Evolutionary conservation across 2,329 filamentous ascomycete species (phyloP).

Genomic region (Phoma sp.): DNA sequence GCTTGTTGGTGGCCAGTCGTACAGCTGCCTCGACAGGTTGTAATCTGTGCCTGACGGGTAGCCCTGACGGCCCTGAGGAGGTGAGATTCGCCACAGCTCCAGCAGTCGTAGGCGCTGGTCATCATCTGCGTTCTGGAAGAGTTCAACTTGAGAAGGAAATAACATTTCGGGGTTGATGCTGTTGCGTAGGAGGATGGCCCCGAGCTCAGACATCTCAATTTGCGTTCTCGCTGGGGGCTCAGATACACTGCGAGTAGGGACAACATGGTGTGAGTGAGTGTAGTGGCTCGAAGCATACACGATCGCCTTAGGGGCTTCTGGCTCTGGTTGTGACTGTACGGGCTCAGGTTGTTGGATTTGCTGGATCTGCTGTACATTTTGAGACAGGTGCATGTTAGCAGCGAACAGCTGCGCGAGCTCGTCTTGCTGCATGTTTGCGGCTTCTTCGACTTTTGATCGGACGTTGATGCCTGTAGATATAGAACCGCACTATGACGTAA

Average conservation of each 20-base stretch:
- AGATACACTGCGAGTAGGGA: conserved; percentile 36
- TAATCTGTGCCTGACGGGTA: conserved; percentile 52
- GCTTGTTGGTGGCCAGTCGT: conserved; percentile 62
- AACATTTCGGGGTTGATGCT: conserved; percentile 73
- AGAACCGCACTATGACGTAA: conserved; percentile 53
- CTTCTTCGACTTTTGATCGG: conserved; percentile 36
- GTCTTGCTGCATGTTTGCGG: conserved; percentile 68
- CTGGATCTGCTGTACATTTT: conserved; percentile 26
- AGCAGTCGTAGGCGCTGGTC: conserved; percentile 76
- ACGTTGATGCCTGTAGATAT: conserved; percentile 53
- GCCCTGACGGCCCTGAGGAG: conserved; percentile 57
- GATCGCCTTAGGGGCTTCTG: conserved; percentile 55
- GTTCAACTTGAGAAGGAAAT: conserved; percentile 74
- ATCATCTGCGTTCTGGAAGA: conserved; percentile 77
- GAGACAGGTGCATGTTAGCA: conserved; percentile 70
- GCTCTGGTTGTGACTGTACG: conserved; percentile 21
- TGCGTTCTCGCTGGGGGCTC: conserved; percentile 41
- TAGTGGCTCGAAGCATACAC: conserved; percentile 85
- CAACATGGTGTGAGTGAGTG: conserved; percentile 76
- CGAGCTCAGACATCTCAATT: conserved; percentile 50
- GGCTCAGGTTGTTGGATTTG: conserved; percentile 55
- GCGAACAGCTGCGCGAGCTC: conserved; percentile 83
- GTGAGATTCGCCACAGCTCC: conserved; percentile 84
- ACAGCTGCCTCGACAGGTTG: conserved; percentile 47
- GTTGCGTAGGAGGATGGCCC: conserved; percentile 67